A percentile compares a stretch with the other conserved stretches of the same genome.
Conservation (phyloP, 306 rosid species). For the Acacia crassicarpa region DNA sequence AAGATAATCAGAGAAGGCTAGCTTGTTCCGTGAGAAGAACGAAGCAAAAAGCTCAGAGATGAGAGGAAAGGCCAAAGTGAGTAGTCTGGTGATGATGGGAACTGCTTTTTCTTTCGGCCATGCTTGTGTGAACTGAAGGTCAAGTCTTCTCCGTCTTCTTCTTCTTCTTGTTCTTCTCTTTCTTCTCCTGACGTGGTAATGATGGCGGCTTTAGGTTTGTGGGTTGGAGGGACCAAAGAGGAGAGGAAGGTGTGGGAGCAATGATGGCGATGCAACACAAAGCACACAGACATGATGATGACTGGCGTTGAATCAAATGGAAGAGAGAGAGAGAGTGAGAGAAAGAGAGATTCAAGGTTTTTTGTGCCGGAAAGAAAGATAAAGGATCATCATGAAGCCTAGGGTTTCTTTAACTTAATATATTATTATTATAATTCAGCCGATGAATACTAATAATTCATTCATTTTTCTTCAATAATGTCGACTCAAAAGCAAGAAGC, state of each 20-base stretch:
- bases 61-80: not conserved
- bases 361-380: conserved; percentile 21
- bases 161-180: not conserved
- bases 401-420: not conserved
- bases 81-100: not conserved
- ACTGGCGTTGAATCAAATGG: conserved; percentile 52
- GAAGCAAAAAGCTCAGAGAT: not conserved
- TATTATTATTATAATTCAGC: not conserved
- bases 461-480: not conserved
- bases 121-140: conserved; percentile 5
- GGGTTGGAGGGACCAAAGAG: conserved; percentile 38
- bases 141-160: not conserved
- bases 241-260: conserved; percentile 49
- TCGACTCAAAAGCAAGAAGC: not conserved
- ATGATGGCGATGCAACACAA: conserved; percentile 72
- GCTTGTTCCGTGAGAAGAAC: conserved; percentile 13
- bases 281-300: conserved; percentile 50
- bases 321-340: not conserved
- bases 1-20: not conserved
- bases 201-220: conserved; percentile 50
- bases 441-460: not conserved
- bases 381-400: conserved; percentile 33
- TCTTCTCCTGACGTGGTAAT: conserved; percentile 34
- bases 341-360: conserved; percentile 31
- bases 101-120: conserved; percentile 4